Conservation (phyloP, 2,329 filamentous ascomycete genomes). For the Sarocladium strictum region DNA sequence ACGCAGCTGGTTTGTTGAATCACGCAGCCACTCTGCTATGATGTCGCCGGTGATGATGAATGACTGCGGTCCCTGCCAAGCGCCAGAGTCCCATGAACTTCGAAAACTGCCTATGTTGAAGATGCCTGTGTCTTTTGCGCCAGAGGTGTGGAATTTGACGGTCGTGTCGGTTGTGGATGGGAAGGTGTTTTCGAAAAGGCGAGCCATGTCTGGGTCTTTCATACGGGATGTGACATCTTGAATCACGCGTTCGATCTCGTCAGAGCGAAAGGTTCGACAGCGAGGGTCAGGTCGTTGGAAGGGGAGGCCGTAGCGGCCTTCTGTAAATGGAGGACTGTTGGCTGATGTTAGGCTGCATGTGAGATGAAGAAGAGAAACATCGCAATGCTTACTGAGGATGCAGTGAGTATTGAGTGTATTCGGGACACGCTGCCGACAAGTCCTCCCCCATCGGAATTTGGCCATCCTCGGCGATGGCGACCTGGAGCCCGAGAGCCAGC, state of each 20-base stretch:
- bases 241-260: slow-evolving; percentile 84
- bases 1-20: slow-evolving; percentile 87
- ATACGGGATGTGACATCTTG: slow-evolving; percentile 73
- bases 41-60: slow-evolving; percentile 95
- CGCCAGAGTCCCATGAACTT: slow-evolving; percentile 40
- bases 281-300: slow-evolving; percentile 75
- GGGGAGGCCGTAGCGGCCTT: slow-evolving; percentile 72
- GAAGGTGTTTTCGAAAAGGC: slow-evolving; percentile 92
- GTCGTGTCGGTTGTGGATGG: slow-evolving; percentile 83
- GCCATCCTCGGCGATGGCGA: slow-evolving; percentile 17
- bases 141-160: slow-evolving; percentile 77
- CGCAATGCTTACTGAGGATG: slow-evolving; percentile 29
- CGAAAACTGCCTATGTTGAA: slow-evolving; percentile 26
- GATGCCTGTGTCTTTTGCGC: slow-evolving; percentile 33
- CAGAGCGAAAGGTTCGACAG: slow-evolving; percentile 87
- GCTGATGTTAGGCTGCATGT: background rate
- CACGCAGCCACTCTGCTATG: slow-evolving; percentile 85
- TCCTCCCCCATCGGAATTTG: slow-evolving; percentile 19
- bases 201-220: slow-evolving; percentile 78
- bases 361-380: background rate
- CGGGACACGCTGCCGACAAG: slow-evolving; percentile 28
- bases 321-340: slow-evolving; percentile 67
- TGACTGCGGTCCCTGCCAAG: slow-evolving; percentile 80
- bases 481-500: slow-evolving; percentile 18
- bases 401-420: slow-evolving; percentile 33